Base-by-base conservation (phyloP, 345 rosid species). In the Aegle marmelos region DNA sequence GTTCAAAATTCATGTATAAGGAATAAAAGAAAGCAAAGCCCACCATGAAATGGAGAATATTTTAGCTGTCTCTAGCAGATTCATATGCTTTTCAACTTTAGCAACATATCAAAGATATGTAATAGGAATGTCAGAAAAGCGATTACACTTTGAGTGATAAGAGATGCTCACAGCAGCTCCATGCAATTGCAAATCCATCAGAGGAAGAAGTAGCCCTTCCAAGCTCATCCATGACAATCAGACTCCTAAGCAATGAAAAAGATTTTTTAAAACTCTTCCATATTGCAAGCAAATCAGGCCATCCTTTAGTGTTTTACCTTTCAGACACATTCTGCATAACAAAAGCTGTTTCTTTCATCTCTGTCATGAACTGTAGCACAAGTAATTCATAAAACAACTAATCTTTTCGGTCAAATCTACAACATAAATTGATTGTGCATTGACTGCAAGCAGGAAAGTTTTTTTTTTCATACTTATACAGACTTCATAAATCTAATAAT, bases 181-280 rank as follows among this genome's bases (percentile, higher is more conserved):
- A 92, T 75, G 97, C 97, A 80, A 96, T 87, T 76, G 97, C 91
- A 82, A 92, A 86, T 78, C 98, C 98, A 82, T 96, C 99, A 56
- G 97, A 89, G 39, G 99, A 96, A 72, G 98, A 92, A 79, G 99
- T 95, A 37, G 98, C 99, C 87, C 98, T 93, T 81, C 99, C 98
- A 31, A 93, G 98, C 88, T 95, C 99, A 74, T 95, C 99, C 95
- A 92, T 90, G 64, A 95, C 86, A 79, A 95, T 87, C 78, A 95
- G 86, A 77, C 98, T 93, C 90, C 99, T 95, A 81, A 9, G 76
- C 78, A 59, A 73, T 65, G 28, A 61, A 48, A 68, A 41, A 30
- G 11, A 27, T 31, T 72, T 27, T 1, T 65, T 37, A 14, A 45
- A 57, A 33, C 48, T 50, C 41, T 54, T 45, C 59, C n/a, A 50